phyloP scores from a whole-genome alignment of 768 basidiomycete species.

The Tephrocybe sp. region DNA sequence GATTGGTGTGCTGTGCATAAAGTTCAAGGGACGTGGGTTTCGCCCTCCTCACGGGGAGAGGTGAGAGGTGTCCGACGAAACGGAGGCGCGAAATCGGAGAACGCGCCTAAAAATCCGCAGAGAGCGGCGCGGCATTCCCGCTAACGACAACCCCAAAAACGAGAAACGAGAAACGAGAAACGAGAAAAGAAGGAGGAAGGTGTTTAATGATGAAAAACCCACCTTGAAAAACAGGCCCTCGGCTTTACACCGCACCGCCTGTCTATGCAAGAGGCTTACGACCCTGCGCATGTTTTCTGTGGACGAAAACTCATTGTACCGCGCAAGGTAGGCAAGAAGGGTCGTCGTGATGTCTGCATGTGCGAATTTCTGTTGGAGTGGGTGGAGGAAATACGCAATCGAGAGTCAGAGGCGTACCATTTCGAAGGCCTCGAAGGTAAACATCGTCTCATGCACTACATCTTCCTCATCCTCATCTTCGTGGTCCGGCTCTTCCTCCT shows the following conservation, averaged over 20 bases:
- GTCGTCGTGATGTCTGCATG: constrained; percentile 83
- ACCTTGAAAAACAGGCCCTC: constrained; percentile 97
- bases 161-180: no score
- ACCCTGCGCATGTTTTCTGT: constrained; percentile 88
- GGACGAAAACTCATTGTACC: constrained; percentile 78
- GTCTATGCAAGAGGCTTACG: constrained; percentile 86
- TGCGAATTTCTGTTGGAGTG: constrained; percentile 76
- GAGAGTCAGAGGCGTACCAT: constrained; percentile 47
- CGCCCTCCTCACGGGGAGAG: no score
- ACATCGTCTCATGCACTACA: constrained; percentile 77
- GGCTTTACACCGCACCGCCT: constrained; percentile 86
- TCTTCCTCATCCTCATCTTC: constrained; percentile 61
- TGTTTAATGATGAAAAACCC: constrained; percentile 17
- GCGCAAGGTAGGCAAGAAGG: constrained; percentile 74
- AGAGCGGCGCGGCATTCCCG: no score
- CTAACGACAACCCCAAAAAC: no score
- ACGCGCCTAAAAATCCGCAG: no score
- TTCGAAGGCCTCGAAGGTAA: constrained; percentile 92
- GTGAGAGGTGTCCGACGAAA: no score
- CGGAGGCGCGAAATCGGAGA: no score
- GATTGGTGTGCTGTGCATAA: no score
- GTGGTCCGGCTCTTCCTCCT: constrained; percentile 39
- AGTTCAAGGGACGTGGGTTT: no score
- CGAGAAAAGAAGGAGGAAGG: constrained; percentile 1
- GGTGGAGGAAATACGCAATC: background rate